Percentiles rank a stretch among this genome's conserved stretches.
phyloP scores from a whole-genome alignment of 768 basidiomycete genomes.

The Lactifluus pinguis region DNA sequence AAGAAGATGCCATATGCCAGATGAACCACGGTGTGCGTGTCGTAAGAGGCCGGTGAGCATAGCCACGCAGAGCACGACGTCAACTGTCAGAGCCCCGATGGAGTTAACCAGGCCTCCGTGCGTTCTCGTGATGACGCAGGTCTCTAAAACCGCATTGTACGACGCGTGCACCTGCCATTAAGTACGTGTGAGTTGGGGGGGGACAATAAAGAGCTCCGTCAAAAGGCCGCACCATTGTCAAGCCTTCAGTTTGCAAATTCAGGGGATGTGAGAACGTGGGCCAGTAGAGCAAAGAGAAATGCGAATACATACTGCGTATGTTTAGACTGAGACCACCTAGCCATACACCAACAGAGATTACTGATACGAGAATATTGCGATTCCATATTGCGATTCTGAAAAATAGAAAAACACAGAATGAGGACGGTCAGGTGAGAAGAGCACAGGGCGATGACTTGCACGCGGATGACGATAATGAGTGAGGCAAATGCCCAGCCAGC shows the following conservation, averaged over 20 bases:
- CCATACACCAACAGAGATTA: neutral
- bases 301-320: neutral
- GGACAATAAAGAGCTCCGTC: neutral
- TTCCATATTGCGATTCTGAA: conserved; percentile 6
- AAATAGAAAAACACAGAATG: neutral
- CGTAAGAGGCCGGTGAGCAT: conserved; percentile 1
- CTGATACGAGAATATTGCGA: neutral
- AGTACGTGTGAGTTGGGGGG: neutral
- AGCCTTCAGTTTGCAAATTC: neutral
- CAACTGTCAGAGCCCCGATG: neutral
- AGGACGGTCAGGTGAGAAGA: neutral
- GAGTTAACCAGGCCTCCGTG: neutral
- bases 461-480: neutral
- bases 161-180: neutral
- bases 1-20: conserved; percentile 5
- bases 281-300: neutral
- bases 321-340: neutral
- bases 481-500: neutral
- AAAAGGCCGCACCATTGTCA: neutral
- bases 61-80: neutral
- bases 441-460: neutral
- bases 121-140: neutral
- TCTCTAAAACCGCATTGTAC: neutral
- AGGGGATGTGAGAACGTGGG: neutral
- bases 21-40: neutral